Evolutionary conservation across 2,329 filamentous ascomycete species (phyloP).

Genomic region (Pestalotiopsis sp.): DNA sequence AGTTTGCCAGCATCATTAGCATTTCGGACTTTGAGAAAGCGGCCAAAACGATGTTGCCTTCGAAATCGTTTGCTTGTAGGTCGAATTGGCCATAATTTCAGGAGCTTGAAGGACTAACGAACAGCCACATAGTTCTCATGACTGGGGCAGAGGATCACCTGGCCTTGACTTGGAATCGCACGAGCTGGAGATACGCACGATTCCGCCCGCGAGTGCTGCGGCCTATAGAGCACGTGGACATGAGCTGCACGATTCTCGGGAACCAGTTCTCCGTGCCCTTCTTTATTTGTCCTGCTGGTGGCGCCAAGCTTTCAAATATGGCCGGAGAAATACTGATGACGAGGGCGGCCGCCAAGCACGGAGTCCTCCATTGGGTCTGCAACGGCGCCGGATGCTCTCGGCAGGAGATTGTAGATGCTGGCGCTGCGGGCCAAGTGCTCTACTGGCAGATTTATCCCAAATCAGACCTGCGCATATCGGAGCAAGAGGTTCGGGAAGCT

Average conservation of each 20-base stretch:
- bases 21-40: background rate
- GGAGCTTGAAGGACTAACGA: background rate
- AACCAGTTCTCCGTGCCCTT: conserved; percentile 2
- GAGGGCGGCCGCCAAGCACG: background rate
- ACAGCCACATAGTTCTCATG: background rate
- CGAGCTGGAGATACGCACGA: background rate
- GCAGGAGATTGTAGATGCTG: background rate
- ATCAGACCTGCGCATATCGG: background rate
- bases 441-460: conserved; percentile 7
- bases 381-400: background rate
- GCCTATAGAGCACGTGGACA: background rate
- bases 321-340: background rate
- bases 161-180: background rate
- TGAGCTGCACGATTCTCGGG: conserved; percentile 1
- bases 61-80: background rate
- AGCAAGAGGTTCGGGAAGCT: background rate
- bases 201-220: background rate
- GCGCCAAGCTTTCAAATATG: background rate
- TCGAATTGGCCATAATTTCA: background rate
- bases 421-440: background rate
- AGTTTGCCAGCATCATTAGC: background rate
- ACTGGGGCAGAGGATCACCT: conserved; percentile 1
- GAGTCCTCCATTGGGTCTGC: conserved; percentile 1
- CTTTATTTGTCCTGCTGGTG: conserved; percentile 2
- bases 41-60: background rate